phyloP scores from a whole-genome alignment of 768 basidiomycete genomes.

The Melanogaster broomeanus region DNA sequence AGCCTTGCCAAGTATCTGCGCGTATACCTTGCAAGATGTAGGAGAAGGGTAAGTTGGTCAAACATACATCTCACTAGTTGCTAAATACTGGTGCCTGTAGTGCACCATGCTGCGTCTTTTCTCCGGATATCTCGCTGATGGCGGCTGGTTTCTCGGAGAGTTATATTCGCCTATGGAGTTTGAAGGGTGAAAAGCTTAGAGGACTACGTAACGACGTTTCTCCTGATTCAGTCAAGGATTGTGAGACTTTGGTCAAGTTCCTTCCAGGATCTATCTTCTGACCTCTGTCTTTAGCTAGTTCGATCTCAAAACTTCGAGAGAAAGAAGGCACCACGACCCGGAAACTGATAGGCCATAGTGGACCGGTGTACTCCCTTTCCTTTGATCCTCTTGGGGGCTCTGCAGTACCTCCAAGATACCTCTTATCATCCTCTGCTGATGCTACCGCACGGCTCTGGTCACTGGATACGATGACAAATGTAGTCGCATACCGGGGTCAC shows the following conservation, averaged over 20 bases:
- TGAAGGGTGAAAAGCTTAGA: conserved; percentile 87
- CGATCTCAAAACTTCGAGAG: conserved; percentile 65
- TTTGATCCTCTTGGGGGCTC: conserved; percentile 94
- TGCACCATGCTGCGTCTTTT: conserved; percentile 84
- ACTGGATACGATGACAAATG: conserved; percentile 88
- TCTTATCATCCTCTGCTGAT: conserved; percentile 92
- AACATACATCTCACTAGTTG: neutral
- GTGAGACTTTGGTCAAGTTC: conserved; percentile 43
- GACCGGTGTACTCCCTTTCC: conserved; percentile 90
- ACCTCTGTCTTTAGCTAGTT: conserved; percentile 45
- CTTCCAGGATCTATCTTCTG: conserved; percentile 1
- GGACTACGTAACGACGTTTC: conserved; percentile 79
- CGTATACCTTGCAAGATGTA: conserved; percentile 93
- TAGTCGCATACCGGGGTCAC: conserved; percentile 94
- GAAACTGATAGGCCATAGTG: conserved; percentile 97
- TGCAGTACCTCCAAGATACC: conserved; percentile 78
- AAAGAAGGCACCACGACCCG: conserved; percentile 80
- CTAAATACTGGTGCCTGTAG: conserved; percentile 41
- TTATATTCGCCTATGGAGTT: conserved; percentile 90
- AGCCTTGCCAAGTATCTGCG: conserved; percentile 89
- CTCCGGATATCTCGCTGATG: conserved; percentile 87
- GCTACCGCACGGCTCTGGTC: conserved; percentile 93
- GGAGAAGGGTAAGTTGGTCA: conserved; percentile 78
- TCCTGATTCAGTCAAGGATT: conserved; percentile 62
- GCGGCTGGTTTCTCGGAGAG: conserved; percentile 96